Evolutionary conservation across 352 stramenopile genomes (phyloP).

Genomic region (Labyrinthula sp.): DNA sequence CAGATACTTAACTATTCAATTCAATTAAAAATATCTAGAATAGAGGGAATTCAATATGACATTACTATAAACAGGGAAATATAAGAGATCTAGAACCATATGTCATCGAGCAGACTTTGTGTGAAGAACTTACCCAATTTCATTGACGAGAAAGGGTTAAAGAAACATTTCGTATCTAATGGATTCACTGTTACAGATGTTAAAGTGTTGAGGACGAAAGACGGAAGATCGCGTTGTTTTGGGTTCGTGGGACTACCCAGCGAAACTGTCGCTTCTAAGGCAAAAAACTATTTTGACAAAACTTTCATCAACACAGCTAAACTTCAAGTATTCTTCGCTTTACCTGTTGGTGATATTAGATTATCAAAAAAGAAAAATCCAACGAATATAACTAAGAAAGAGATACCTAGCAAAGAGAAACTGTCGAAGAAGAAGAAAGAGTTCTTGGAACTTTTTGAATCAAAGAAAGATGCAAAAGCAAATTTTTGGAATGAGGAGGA

Average conservation of each 20-base stretch:
- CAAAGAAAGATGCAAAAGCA: slow-evolving; percentile 31
- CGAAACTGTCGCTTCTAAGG: slow-evolving; percentile 35
- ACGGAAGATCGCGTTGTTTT: slow-evolving; percentile 37
- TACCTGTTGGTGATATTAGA: slow-evolving; percentile 36
- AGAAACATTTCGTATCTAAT: slow-evolving; percentile 29
- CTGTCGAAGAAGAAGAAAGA: slow-evolving; percentile 21
- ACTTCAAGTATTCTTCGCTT: slow-evolving; percentile 50
- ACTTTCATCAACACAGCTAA: slow-evolving; percentile 74
- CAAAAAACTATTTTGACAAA: slow-evolving; percentile 43
- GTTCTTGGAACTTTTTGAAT: slow-evolving; percentile 36
- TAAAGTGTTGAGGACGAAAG: slow-evolving; percentile 35
- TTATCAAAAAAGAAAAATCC: slow-evolving; percentile 21
- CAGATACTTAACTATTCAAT: no score
- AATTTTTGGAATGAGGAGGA: slow-evolving; percentile 13
- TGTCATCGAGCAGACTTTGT: no score
- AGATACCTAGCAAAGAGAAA: slow-evolving; percentile 29
- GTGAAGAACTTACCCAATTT: slow-evolving; percentile 38
- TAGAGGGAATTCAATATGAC: no score
- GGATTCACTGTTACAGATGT: slow-evolving; percentile 31
- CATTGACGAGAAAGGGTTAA: slow-evolving; percentile 27
- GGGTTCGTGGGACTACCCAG: slow-evolving; percentile 51
- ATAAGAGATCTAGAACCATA: no score
- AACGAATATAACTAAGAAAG: neutral
- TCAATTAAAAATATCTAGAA: no score
- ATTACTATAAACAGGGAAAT: no score